Evolutionary conservation across 768 basidiomycete species (phyloP), one percentile per base, ranked within the genome.

Genomic region (Cyclocybe cylindracea): DNA sequence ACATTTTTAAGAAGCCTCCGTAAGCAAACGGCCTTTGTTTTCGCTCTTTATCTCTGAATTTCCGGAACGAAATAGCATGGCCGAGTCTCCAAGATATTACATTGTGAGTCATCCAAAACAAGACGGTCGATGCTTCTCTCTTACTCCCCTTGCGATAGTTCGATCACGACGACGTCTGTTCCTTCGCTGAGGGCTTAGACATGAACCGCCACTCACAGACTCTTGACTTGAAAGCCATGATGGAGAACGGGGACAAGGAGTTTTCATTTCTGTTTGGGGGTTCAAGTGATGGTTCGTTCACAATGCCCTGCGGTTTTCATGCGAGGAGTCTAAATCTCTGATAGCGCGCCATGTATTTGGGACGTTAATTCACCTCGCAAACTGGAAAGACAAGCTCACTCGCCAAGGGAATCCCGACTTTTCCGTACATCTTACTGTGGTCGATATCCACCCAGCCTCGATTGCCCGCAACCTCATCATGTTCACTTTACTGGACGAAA

Each of bases 251-350:
- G 38, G 29, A 54, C 14, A 29, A 35, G 37, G 6, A 39, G 14
- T 29, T 33, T 7, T 44, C 49, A 7, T 51, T 55, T 32, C 32
- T 55, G 18, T 55, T 55, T 35, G 54, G 54, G 5, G 54, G 54
- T 11, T 46, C 49, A 4, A 50, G 54, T 7, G 49, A 55, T 41
- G 32, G 50, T 51, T 4, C 16, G 44, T 51, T 7, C 16, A 16
- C 16, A 16, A n/a, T 18, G 10, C 7, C 41, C 10, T 35, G 10
- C 24, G 11, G n/a, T 16, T n/a, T 39, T 33, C 13, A 52, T 4
- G 4, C 29, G 10, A 7, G 14, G 13, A 1, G 39, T 7, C 16
- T 16, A 31, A 13, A 14, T 34, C 11, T 35, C 3, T 14, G n/a
- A 14, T 9, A 53, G 51, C 37, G 4, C 45, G 51, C 10, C 51